Evolutionary conservation across 2,329 filamentous ascomycete genomes (phyloP).

Genomic region (Lizonia empirigonia): DNA sequence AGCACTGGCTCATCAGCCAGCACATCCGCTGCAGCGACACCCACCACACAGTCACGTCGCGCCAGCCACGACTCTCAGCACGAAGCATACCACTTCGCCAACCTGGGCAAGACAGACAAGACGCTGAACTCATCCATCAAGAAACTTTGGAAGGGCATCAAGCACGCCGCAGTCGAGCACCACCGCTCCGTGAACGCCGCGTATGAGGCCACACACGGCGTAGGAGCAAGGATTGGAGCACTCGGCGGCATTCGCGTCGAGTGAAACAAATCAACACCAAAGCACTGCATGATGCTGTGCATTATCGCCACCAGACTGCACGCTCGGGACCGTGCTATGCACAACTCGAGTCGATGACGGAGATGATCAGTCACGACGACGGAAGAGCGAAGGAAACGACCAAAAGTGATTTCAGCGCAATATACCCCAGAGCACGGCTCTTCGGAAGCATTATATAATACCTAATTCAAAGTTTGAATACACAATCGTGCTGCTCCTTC

Average conservation of each 20-base stretch:
- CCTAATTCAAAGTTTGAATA: not conserved
- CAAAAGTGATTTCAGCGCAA: constrained; percentile 12
- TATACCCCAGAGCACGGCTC: constrained; percentile 12
- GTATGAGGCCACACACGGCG: constrained; percentile 33
- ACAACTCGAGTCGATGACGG: too few relatives aligned
- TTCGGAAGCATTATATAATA: not conserved
- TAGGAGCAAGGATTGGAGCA: constrained; percentile 2
- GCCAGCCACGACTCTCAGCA: constrained; percentile 28
- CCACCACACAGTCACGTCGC: constrained; percentile 21
- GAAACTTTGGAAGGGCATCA: constrained; percentile 39
- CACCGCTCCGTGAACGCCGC: constrained; percentile 40
- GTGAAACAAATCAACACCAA: not conserved
- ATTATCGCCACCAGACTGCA: not conserved
- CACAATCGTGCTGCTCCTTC: not conserved
- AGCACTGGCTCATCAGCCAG: constrained; percentile 9
- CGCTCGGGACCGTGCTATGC: not conserved
- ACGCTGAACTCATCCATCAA: constrained; percentile 31
- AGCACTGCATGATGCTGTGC: not conserved
- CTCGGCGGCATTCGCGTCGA: not conserved
- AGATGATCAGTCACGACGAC: too few relatives aligned
- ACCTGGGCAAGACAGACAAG: constrained; percentile 26
- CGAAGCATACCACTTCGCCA: constrained; percentile 29
- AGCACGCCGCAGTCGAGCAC: constrained; percentile 36
- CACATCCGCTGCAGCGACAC: constrained; percentile 19
- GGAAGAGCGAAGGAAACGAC: too few relatives aligned